Base-by-base conservation (phyloP, 352 stramenopile species). In the Globisporangium barbulae region DNA sequence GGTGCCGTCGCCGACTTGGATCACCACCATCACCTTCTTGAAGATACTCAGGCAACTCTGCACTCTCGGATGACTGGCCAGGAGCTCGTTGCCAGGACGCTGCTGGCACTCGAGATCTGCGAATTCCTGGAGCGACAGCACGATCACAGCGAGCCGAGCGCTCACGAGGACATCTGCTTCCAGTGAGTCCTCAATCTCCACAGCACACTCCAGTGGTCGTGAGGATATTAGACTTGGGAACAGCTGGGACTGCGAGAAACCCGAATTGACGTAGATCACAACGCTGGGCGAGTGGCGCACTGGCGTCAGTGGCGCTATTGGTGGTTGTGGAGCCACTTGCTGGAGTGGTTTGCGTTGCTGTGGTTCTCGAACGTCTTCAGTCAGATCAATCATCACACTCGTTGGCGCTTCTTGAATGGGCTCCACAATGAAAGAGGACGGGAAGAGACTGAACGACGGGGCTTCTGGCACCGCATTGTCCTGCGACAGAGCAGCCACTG, bases 131-230 rank as follows among this genome's bases (percentile, higher is more conserved):
- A 31, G 56, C 13, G 63, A 70, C 33, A 76, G 56, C 49, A 66
- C 69, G 33, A 75, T 41, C 31, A 76, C 59, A 28, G 68, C 75
- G 15, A 67, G 57, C 2, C 77, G 75, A 44, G 73, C 65, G 48
- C 79, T 88, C 12, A 88, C 41, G n/a, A 88, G 54, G 30, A 61
- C 65, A 61, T 82, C 71, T 7, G 74, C 76, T 54, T 90, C 78
- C 5, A 89, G 65, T 4, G 68, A 71, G 19, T 72, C 65, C 13
- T 78, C 76, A n/a, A 78, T 71, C 55, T 71, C 59, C 9, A 88
- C 70, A 8, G 62, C 64, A 53, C 48, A 64, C 63, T 35, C 42
- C 42, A 13, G 47, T 10, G 33, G 59, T 28, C 47, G 73, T 7
- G 72, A 21, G 33, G 39, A 28, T 22, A 69, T 49, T 61, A 52